Evolutionary conservation across 805 yeast species (phyloP).

Genomic region (Yarrowia sp.): DNA sequence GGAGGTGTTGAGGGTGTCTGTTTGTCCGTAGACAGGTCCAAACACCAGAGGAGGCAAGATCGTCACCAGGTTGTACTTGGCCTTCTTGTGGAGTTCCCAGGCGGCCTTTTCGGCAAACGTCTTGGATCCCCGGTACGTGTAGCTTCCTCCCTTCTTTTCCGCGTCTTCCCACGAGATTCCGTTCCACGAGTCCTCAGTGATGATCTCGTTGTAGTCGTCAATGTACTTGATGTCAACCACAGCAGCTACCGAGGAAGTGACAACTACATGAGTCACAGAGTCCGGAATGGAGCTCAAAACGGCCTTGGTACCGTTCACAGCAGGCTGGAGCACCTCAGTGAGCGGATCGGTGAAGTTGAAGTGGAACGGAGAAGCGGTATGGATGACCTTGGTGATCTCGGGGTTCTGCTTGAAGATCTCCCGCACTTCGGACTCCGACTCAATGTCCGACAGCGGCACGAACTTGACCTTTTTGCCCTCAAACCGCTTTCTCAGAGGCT

Average conservation of each 20-base stretch:
- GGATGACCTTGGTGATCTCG: conserved; percentile 50
- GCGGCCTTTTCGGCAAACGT: conserved; percentile 63
- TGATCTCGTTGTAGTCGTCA: conserved; percentile 42
- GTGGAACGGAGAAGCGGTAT: conserved; percentile 54
- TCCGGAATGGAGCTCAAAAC: conserved; percentile 53
- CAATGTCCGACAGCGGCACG: conserved; percentile 48
- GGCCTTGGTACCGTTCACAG: conserved; percentile 57
- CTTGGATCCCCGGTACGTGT: conserved; percentile 54
- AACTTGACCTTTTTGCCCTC: conserved; percentile 46
- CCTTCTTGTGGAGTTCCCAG: conserved; percentile 57
- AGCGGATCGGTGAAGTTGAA: conserved; percentile 50
- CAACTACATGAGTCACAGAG: conserved; percentile 55
- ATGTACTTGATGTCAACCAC: conserved; percentile 46
- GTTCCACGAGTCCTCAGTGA: conserved; percentile 53
- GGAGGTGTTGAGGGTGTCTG: conserved; percentile 51
- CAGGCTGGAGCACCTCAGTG: conserved; percentile 56
- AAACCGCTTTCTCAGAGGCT: conserved; percentile 44
- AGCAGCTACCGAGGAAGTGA: conserved; percentile 62
- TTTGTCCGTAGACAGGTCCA: conserved; percentile 49
- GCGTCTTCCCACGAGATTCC: conserved; percentile 48
- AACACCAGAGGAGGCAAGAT: conserved; percentile 49
- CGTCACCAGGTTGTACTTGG: conserved; percentile 45
- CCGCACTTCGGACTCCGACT: conserved; percentile 54
- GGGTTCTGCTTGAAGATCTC: conserved; percentile 56
- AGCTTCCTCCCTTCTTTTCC: conserved; percentile 1